phyloP scores from a whole-genome alignment of 108 stramenopile species.

The Skeletonema tropicum region DNA sequence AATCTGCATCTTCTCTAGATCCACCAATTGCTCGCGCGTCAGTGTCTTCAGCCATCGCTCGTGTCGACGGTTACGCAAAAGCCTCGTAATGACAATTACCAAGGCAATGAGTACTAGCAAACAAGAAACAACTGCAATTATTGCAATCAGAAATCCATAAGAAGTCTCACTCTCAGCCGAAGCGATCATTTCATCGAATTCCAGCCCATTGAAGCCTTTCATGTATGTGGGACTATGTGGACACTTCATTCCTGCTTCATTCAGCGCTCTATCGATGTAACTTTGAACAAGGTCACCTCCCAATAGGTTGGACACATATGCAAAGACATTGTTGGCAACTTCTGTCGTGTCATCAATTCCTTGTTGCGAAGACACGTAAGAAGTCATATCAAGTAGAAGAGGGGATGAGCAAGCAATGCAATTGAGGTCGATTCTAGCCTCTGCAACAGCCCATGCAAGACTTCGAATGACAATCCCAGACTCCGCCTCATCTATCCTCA shows the following conservation, averaged over 20 bases:
- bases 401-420: conserved; percentile 74
- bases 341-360: conserved; percentile 56
- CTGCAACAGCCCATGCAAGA: conserved; percentile 47
- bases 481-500: conserved; percentile 36
- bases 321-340: conserved; percentile 57
- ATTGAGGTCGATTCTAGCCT: conserved; percentile 52
- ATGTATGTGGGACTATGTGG: conserved; percentile 63
- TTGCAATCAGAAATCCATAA: conserved; percentile 47
- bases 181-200: conserved; percentile 47
- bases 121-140: conserved; percentile 35
- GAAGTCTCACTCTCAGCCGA: conserved; percentile 28
- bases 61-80: conserved; percentile 55
- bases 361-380: conserved; percentile 46
- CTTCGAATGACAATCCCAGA: conserved; percentile 51
- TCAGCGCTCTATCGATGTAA: conserved; percentile 63
- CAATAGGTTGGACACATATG: conserved; percentile 48
- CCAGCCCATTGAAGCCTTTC: conserved; percentile 26
- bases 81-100: conserved; percentile 29
- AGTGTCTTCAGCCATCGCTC: conserved; percentile 55
- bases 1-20: conserved; percentile 33
- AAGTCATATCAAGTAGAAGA: conserved; percentile 56
- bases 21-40: conserved; percentile 33
- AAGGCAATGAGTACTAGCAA: conserved; percentile 29
- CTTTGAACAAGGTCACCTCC: conserved; percentile 65
- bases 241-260: conserved; percentile 62